Evolutionary conservation across 352 stramenopile genomes (phyloP).

Genomic region (Pythium periplocum): DNA sequence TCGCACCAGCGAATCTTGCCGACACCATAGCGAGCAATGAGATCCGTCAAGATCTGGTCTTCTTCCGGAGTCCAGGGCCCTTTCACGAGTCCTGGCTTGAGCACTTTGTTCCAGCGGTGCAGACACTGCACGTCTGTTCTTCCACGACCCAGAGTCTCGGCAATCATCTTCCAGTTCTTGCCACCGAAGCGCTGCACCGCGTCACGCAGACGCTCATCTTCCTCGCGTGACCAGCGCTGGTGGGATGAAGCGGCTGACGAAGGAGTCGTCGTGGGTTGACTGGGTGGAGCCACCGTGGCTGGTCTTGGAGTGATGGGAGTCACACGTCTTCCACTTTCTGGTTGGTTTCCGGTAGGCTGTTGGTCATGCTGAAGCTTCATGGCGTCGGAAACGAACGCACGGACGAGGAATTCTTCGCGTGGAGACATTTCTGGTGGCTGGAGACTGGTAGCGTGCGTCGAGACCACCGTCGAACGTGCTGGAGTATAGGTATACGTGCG

Average conservation of each 20-base stretch:
- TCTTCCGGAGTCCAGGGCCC: slow-evolving; percentile 87
- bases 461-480: too few relatives aligned
- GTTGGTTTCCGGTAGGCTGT: not conserved
- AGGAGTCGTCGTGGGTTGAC: not conserved
- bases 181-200: slow-evolving; percentile 88
- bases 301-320: too few relatives aligned
- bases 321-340: too few relatives aligned
- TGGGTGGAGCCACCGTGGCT: not conserved
- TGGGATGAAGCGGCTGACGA: slow-evolving; percentile 4
- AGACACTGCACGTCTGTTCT: slow-evolving; percentile 93
- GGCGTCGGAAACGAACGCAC: slow-evolving; percentile 50
- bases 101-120: slow-evolving; percentile 95
- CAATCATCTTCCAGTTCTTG: slow-evolving; percentile 95
- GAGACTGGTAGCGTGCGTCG: slow-evolving; percentile 21
- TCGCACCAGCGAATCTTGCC: slow-evolving; percentile 88
- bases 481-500: too few relatives aligned
- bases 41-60: slow-evolving; percentile 61
- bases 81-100: slow-evolving; percentile 86
- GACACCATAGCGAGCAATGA: slow-evolving; percentile 80
- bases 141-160: slow-evolving; percentile 81
- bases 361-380: slow-evolving; percentile 37
- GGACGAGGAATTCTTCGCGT: slow-evolving; percentile 65
- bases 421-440: slow-evolving; percentile 44
- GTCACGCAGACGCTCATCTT: slow-evolving; percentile 86
- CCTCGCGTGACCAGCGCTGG: slow-evolving; percentile 85